Evolutionary conservation across 306 rosid genomes (phyloP).

Genomic region (Glycine soja): DNA sequence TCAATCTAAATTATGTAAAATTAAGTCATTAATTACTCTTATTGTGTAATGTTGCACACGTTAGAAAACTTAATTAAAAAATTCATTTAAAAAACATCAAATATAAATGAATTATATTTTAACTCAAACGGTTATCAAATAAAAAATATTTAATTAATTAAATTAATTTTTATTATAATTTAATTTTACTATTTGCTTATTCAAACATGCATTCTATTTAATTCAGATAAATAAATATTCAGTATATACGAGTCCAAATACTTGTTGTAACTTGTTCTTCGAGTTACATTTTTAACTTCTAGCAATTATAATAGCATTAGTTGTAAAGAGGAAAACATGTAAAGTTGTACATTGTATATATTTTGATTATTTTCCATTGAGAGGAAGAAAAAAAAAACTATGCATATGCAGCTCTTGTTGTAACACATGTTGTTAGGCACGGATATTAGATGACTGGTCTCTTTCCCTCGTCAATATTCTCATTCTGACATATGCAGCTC

Average conservation of each 20-base stretch:
- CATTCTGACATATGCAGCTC: not conserved
- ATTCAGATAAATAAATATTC: not conserved
- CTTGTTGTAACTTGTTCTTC: not conserved
- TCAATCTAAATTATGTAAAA: too few relatives aligned
- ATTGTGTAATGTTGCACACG: too few relatives aligned
- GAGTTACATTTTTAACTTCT: not conserved
- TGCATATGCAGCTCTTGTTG: too few relatives aligned
- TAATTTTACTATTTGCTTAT: not conserved
- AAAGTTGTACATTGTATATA: not conserved
- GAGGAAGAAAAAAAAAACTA: not conserved
- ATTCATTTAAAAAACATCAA: not conserved
- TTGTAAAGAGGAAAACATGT: not conserved
- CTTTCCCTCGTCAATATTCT: slow-evolving; percentile 16
- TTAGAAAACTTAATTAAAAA: too few relatives aligned
- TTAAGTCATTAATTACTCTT: too few relatives aligned
- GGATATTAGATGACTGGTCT: slow-evolving; percentile 14
- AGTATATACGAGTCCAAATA: not conserved
- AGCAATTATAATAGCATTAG: not conserved
- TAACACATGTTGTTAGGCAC: not conserved
- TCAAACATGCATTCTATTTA: not conserved
- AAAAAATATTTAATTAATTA: not conserved
- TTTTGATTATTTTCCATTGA: not conserved
- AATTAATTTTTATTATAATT: not conserved
- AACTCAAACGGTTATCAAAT: not conserved
- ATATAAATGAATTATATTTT: not conserved